Conservation (phyloP, 202 grass and related monocot genomes). For the Hordeum pubiflorum region DNA sequence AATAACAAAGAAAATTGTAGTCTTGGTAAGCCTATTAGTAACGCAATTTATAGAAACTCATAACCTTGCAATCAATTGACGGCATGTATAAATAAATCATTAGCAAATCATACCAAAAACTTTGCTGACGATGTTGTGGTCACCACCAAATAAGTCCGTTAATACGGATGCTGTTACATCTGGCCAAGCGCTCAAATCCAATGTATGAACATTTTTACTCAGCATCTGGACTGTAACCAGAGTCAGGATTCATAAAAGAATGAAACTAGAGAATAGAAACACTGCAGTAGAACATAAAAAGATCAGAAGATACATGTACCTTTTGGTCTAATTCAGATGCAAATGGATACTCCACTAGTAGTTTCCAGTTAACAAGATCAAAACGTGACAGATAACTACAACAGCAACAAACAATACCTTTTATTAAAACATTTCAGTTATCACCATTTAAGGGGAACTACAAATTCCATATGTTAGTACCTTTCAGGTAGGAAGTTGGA, state of each 20-base stretch:
- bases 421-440: not conserved
- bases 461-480: slow-evolving; percentile 33
- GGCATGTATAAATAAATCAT: not conserved
- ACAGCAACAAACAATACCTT: not conserved
- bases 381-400: slow-evolving; percentile 73
- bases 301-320: slow-evolving; percentile 49
- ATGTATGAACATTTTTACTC: slow-evolving; percentile 55
- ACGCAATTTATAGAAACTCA: not conserved
- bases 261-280: slow-evolving; percentile 20
- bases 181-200: slow-evolving; percentile 62
- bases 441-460: not conserved
- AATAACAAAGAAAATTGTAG: not conserved
- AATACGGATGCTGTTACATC: slow-evolving; percentile 58
- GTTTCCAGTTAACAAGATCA: slow-evolving; percentile 83
- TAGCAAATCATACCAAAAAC: slow-evolving; percentile 76
- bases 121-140: slow-evolving; percentile 61
- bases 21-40: not conserved
- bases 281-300: slow-evolving; percentile 15
- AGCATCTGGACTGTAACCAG: slow-evolving; percentile 99
- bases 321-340: slow-evolving; percentile 52
- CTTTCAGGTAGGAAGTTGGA: slow-evolving; percentile 74
- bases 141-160: slow-evolving; percentile 54
- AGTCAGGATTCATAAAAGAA: slow-evolving; percentile 70
- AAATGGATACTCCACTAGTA: slow-evolving; percentile 62
- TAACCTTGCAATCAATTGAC: not conserved